Conservation (phyloP, 2,329 filamentous ascomycete genomes). For the Calonectria honghensis region DNA sequence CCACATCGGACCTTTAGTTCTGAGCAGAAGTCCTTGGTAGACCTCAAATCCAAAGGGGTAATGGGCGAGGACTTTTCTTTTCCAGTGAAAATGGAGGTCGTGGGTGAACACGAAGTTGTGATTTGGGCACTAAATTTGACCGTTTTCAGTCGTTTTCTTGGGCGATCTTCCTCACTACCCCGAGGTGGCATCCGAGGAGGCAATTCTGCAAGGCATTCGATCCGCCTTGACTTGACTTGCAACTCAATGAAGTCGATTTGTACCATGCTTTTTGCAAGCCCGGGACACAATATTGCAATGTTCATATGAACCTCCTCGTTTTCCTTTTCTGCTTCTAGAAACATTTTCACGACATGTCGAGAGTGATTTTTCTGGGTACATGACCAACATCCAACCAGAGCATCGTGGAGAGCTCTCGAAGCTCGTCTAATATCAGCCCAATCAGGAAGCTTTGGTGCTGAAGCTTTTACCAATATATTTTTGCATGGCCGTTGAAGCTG, state of each 20-base stretch:
- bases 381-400: not conserved
- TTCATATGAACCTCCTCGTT: not conserved
- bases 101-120: not conserved
- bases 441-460: not conserved
- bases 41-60: not conserved
- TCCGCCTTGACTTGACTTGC: not conserved
- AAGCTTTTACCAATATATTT: not conserved
- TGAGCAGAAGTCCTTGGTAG: not conserved
- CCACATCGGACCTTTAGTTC: not conserved
- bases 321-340: not conserved
- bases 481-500: not conserved
- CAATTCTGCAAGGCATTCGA: not conserved
- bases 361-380: not conserved
- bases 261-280: not conserved
- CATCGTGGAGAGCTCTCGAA: not conserved
- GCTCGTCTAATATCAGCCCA: not conserved
- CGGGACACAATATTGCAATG: not conserved
- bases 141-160: not conserved
- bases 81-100: not conserved
- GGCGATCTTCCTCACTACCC: not conserved
- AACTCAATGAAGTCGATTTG: not conserved
- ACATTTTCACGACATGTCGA: not conserved
- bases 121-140: not conserved
- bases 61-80: not conserved
- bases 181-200: not conserved